A percentile compares a stretch with the other conserved stretches of the same genome.
phyloP scores from a whole-genome alignment of 495 filamentous ascomycete species.

The Haplographium delicatum region DNA sequence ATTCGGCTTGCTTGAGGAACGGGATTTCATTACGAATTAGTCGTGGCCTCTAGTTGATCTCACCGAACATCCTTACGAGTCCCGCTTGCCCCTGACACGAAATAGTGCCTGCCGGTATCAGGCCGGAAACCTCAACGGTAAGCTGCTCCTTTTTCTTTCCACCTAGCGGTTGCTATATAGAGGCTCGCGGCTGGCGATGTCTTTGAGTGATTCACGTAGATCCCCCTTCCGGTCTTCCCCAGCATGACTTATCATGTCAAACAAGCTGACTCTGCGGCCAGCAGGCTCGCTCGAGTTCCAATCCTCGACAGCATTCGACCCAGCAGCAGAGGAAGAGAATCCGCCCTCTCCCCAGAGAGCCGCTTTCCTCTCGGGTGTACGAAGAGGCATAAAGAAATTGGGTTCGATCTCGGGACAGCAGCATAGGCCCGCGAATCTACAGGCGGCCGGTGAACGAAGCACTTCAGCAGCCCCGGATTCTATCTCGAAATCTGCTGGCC shows the following conservation, averaged over 20 bases:
- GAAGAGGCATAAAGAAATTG: constrained; percentile 44
- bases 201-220: constrained; percentile 1
- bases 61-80: constrained; percentile 7
- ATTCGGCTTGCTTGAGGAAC: neutral
- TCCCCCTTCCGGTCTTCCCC: constrained; percentile 3
- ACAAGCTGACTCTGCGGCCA: constrained; percentile 21
- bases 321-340: constrained; percentile 31
- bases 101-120: neutral
- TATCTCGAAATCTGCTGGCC: constrained; percentile 3
- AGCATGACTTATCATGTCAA: constrained; percentile 23
- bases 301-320: constrained; percentile 24
- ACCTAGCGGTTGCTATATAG: constrained; percentile 36
- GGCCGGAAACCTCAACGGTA: constrained; percentile 2
- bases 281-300: constrained; percentile 22
- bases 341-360: constrained; percentile 29
- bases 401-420: constrained; percentile 26
- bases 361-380: constrained; percentile 43
- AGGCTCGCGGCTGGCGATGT: constrained; percentile 5
- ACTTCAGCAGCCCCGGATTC: constrained; percentile 3
- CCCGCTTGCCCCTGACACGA: neutral
- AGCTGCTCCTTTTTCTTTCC: constrained; percentile 26
- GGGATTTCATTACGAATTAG: neutral
- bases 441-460: constrained; percentile 8
- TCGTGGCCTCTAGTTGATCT: constrained; percentile 2
- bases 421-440: constrained; percentile 22